These are phyloP conservation scores for Suhomyces maxii DNA, from an alignment of 1,139 yeast species.

Conservation along the genomic window DNA sequence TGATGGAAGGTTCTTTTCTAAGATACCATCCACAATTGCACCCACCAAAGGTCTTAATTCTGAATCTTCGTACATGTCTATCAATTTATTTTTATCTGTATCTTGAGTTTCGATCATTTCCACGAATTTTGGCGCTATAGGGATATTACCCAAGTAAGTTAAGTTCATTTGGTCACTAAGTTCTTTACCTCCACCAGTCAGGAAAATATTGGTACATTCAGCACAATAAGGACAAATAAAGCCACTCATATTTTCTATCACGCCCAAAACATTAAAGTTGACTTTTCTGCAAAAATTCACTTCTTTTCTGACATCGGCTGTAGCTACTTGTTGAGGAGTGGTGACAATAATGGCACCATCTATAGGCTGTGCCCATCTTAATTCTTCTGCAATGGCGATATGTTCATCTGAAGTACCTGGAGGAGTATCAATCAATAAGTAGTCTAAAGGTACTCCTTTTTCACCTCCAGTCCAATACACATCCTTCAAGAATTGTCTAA, in stretches of 20 bases:
- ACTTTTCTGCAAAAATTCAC: conserved; percentile 49
- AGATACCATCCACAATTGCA: conserved; percentile 47
- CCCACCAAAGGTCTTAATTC: conserved; percentile 51
- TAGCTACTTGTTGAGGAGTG: conserved; percentile 56
- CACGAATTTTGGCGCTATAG: conserved; percentile 90
- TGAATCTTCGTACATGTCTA: conserved; percentile 38
- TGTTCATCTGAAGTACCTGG: conserved; percentile 99
- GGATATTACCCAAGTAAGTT: conserved; percentile 80
- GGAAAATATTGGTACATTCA: conserved; percentile 88
- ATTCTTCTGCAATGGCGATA: conserved; percentile 91
- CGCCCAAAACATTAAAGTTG: conserved; percentile 43
- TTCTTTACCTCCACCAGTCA: conserved; percentile 86
- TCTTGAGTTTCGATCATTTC: conserved; percentile 71
- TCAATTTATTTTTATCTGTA: conserved; percentile 24
- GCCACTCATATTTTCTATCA: conserved; percentile 51
- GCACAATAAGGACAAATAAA: conserved; percentile 72
- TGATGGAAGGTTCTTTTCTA: conserved; percentile 39
- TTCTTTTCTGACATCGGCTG: conserved; percentile 53
- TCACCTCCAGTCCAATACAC: conserved; percentile 78
- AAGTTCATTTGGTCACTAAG: conserved; percentile 63
- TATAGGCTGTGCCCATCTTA: conserved; percentile 52
- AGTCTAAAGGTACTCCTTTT: conserved; percentile 56
- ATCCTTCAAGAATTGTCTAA: conserved; percentile 85
- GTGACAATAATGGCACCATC: conserved; percentile 53
- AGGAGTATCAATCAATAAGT: conserved; percentile 90